Conservation (phyloP, 2,329 filamentous ascomycete genomes). For the Colletotrichum chlorophyti region DNA sequence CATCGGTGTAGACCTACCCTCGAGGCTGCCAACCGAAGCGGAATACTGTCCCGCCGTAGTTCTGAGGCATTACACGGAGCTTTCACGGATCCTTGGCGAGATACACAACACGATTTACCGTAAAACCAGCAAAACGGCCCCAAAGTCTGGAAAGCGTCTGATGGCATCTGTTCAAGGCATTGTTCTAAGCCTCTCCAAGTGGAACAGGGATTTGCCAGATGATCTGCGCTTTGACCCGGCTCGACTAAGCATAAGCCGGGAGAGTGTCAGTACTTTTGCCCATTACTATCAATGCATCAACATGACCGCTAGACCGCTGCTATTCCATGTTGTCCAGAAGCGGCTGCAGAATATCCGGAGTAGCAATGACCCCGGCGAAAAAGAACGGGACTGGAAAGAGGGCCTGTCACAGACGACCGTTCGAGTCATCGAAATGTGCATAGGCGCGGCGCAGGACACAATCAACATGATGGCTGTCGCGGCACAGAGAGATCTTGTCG, state of each 20-base stretch:
- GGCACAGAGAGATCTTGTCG: constrained; percentile 49
- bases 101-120: constrained; percentile 51
- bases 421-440: constrained; percentile 39
- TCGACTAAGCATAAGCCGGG: constrained; percentile 52
- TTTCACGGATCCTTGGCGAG: constrained; percentile 38
- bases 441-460: constrained; percentile 38
- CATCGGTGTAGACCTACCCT: constrained; percentile 41
- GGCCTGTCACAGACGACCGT: constrained; percentile 39
- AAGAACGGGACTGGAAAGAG: constrained; percentile 29
- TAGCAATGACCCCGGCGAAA: constrained; percentile 17
- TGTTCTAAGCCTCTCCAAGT: constrained; percentile 54
- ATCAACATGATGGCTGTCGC: constrained; percentile 34
- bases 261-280: constrained; percentile 48
- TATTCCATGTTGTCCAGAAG: constrained; percentile 39
- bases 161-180: constrained; percentile 58
- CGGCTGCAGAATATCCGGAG: constrained; percentile 29
- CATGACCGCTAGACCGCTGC: constrained; percentile 39
- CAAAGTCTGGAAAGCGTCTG: constrained; percentile 52
- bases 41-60: constrained; percentile 39
- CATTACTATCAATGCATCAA: constrained; percentile 44
- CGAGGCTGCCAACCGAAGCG: constrained; percentile 34
- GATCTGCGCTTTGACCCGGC: constrained; percentile 55
- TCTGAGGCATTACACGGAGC: constrained; percentile 36
- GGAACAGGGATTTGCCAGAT: constrained; percentile 55
- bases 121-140: constrained; percentile 40